A percentile compares a stretch with the other conserved stretches of the same genome.
These are phyloP conservation scores for Pezicula radicicola DNA, from an alignment of 2,329 filamentous ascomycete species.

Conservation along the genomic window DNA sequence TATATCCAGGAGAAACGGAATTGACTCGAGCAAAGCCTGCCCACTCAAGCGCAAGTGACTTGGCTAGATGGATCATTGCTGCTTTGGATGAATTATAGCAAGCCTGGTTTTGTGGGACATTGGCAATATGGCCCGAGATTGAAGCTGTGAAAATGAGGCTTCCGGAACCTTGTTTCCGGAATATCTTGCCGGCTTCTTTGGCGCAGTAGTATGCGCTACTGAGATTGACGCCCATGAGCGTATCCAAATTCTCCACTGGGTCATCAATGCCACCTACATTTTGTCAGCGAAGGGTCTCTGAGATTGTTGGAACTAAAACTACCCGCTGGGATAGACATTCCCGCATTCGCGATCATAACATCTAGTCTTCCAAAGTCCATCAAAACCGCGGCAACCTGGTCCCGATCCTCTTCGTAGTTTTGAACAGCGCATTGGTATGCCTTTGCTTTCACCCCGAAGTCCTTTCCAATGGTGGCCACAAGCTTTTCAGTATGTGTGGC, in stretches of 20 bases:
- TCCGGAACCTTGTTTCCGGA: slow-evolving; percentile 57
- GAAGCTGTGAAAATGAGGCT: slow-evolving; percentile 71
- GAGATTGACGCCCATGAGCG: slow-evolving; percentile 74
- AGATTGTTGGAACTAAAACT: slow-evolving; percentile 46
- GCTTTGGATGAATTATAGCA: slow-evolving; percentile 81
- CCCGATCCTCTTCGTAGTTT: slow-evolving; percentile 64
- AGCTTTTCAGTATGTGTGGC: slow-evolving; percentile 24
- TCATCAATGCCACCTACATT: too few species aligned
- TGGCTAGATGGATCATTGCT: slow-evolving; percentile 72
- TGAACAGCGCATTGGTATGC: slow-evolving; percentile 71
- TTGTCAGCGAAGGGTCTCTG: too few species aligned
- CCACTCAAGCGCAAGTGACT: slow-evolving; percentile 79
- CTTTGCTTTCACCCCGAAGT: slow-evolving; percentile 20
- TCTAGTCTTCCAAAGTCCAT: slow-evolving; percentile 65
- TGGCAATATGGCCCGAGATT: slow-evolving; percentile 79
- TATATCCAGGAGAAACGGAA: slow-evolving; percentile 78
- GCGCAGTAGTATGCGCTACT: slow-evolving; percentile 73
- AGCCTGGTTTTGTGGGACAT: slow-evolving; percentile 76
- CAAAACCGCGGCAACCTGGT: slow-evolving; percentile 63
- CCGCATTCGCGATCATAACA: slow-evolving; percentile 70
- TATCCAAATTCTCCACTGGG: slow-evolving; percentile 71
- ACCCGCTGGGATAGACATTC: slow-evolving; percentile 66
- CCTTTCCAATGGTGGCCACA: slow-evolving; percentile 15
- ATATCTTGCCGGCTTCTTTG: slow-evolving; percentile 62
- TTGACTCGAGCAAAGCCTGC: slow-evolving; percentile 75